phyloP scores from a whole-genome alignment of 2,329 filamentous ascomycete species.

The Cytospora chrysosperma region DNA sequence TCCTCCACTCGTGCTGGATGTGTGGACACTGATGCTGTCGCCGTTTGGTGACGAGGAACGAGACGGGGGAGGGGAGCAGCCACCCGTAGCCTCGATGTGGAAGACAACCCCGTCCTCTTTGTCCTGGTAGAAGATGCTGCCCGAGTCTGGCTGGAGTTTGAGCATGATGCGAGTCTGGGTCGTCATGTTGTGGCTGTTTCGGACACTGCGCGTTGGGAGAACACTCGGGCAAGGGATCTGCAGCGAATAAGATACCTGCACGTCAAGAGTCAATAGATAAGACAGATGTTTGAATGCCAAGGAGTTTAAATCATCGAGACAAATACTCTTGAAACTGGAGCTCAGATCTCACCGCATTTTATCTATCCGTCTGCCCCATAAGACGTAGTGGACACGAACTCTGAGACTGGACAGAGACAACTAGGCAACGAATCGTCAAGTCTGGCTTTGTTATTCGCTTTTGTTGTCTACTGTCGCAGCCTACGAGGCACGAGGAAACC shows the following conservation, averaged over 20 bases:
- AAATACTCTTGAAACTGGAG: not conserved
- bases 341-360: not conserved
- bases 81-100: not conserved
- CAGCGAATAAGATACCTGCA: not conserved
- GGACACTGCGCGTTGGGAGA: not conserved
- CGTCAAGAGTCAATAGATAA: not conserved
- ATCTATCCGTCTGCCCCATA: not conserved
- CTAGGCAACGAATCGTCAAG: no score
- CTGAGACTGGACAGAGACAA: not conserved
- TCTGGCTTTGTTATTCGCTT: no score
- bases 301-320: not conserved
- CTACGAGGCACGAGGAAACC: no score
- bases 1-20: not conserved
- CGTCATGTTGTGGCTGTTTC: not conserved
- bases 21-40: not conserved
- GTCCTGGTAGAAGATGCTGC: slow-evolving; percentile 6
- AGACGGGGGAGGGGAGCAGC: not conserved
- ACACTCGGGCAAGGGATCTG: no score
- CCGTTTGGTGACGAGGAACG: not conserved
- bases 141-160: not conserved
- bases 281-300: not conserved
- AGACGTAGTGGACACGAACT: not conserved
- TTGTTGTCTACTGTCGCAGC: no score
- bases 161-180: slow-evolving; percentile 3
- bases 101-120: slow-evolving; percentile 6